Conservation (phyloP, 257 asterid genomes). For the Solanum paucissectum region DNA sequence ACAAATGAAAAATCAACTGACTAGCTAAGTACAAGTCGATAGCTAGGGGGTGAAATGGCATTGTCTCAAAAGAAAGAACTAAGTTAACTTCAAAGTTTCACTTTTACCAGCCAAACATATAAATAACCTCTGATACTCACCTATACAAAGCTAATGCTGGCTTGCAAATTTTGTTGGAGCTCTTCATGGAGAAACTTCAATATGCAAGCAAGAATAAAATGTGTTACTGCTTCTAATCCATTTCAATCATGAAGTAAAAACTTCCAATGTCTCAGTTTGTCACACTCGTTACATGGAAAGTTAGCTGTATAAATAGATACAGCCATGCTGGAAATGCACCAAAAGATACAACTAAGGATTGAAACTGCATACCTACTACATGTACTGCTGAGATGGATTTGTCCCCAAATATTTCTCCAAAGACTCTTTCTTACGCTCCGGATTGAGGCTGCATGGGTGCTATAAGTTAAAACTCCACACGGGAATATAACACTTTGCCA, state of each 20-base stretch:
- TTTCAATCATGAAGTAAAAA: background rate
- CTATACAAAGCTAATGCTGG: background rate
- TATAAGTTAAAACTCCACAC: background rate
- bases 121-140: background rate
- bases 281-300: background rate
- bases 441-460: slow-evolving; percentile 78
- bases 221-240: background rate
- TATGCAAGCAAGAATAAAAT: background rate
- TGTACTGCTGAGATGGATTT: slow-evolving; percentile 39
- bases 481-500: background rate
- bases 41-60: background rate
- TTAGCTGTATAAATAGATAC: background rate
- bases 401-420: slow-evolving; percentile 75
- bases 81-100: background rate
- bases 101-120: background rate
- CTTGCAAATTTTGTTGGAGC: background rate
- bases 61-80: background rate
- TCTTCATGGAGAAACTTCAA: background rate
- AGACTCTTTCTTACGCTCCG: slow-evolving; percentile 86
- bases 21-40: background rate
- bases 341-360: background rate
- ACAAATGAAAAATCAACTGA: background rate
- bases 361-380: slow-evolving; percentile 7
- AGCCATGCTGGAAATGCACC: slow-evolving; percentile 2
- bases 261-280: background rate